A percentile compares a stretch with the other conserved stretches of the same genome.
Evolutionary conservation across 2,329 filamentous ascomycete genomes (phyloP).

Genomic region (Paramyrothecium sp.): DNA sequence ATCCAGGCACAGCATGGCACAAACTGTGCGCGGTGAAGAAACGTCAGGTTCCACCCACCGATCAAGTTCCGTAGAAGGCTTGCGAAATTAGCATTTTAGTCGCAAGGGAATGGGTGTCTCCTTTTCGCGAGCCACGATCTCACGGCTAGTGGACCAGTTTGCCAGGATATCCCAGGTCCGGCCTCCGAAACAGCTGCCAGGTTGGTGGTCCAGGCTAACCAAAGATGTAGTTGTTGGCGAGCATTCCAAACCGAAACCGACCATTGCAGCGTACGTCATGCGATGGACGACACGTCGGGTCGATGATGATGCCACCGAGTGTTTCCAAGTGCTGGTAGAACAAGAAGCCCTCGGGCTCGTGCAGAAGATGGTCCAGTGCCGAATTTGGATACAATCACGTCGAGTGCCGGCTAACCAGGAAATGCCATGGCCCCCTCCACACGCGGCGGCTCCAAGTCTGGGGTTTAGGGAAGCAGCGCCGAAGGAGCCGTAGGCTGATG

Average conservation of each 20-base stretch:
- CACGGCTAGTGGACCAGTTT: not conserved
- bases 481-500: slow-evolving; percentile 48
- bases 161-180: not conserved
- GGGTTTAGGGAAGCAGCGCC: slow-evolving; percentile 37
- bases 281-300: not conserved
- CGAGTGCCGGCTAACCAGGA: not conserved
- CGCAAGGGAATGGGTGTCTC: too few species aligned
- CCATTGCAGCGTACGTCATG: not conserved
- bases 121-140: not conserved
- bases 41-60: not conserved
- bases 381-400: slow-evolving; percentile 2
- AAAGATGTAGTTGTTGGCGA: not conserved
- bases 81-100: not conserved
- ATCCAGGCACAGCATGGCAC: not conserved
- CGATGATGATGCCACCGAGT: not conserved
- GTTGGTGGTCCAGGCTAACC: not conserved
- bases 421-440: not conserved
- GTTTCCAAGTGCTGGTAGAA: not conserved
- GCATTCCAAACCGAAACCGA: not conserved
- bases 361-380: not conserved
- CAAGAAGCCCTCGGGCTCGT: not conserved
- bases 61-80: not conserved
- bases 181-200: not conserved
- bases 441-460: not conserved
- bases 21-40: not conserved